Conservation (phyloP, 202 grass and related monocot species). For the Dendrocalamus latiflorus region DNA sequence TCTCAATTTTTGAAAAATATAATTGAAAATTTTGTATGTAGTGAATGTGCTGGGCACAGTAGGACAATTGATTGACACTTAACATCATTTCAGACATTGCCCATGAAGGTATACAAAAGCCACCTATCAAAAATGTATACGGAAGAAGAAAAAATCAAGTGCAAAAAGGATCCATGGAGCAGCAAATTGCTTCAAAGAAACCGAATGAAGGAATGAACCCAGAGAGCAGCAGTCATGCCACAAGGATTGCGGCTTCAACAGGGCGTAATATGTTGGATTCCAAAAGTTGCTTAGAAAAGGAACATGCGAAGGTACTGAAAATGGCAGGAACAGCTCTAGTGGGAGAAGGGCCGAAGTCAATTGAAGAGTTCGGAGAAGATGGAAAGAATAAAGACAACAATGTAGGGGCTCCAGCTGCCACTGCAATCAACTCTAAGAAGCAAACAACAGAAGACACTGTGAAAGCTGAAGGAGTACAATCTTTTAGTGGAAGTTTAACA, state of each 20-base stretch:
- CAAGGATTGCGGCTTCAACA: conserved; percentile 7
- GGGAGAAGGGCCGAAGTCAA: not conserved
- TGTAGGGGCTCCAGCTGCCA: not conserved
- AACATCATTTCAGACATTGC: not conserved
- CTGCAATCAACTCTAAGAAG: not conserved
- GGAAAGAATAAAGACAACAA: not conserved
- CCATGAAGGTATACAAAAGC: conserved; percentile 21
- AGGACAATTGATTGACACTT: not conserved
- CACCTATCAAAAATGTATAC: conserved; percentile 21
- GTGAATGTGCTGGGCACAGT: not conserved
- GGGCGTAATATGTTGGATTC: not conserved
- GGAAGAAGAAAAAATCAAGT: conserved; percentile 10
- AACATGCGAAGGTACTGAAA: not conserved
- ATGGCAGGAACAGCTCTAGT: not conserved
- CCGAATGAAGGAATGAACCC: not conserved
- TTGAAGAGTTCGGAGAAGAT: not conserved
- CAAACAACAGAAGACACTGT: conserved; percentile 7
- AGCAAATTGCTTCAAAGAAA: conserved; percentile 13
- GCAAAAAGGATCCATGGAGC: conserved; percentile 13
- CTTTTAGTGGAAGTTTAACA: not conserved
- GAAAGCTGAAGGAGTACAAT: not conserved
- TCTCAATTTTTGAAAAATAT: not conserved
- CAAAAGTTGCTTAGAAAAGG: conserved; percentile 1
- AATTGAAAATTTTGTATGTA: not conserved
- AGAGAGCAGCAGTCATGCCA: not conserved